These are phyloP conservation scores for Rhodofomes roseus DNA, from an alignment of 1,284 basidiomycete genomes.

Conservation along the genomic window DNA sequence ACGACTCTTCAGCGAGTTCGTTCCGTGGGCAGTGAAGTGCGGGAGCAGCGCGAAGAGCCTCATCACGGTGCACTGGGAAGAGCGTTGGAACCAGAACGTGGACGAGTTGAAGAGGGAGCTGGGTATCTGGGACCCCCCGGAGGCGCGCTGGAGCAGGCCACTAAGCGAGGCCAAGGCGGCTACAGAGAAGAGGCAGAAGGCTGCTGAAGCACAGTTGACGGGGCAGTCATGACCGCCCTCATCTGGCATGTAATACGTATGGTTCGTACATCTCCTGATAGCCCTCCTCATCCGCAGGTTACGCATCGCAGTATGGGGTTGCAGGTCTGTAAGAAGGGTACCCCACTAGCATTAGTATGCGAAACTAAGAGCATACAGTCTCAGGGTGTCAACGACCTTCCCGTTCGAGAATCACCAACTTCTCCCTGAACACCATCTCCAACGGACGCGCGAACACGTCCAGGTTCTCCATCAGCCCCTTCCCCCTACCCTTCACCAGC, in stretches of 20 bases:
- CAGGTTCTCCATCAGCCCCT: constrained; percentile 24
- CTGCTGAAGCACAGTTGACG: constrained; percentile 5
- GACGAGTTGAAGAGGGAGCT: constrained; percentile 79
- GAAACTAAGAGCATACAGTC: too few species aligned
- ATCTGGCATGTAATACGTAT: too few species aligned
- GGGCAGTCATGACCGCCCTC: neutral
- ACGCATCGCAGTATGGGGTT: too few species aligned
- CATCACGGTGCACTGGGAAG: constrained; percentile 95
- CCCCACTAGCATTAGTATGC: too few species aligned
- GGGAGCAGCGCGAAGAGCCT: constrained; percentile 74
- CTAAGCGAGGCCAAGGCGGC: constrained; percentile 51
- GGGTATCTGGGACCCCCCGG: constrained; percentile 79
- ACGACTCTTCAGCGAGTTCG: constrained; percentile 72
- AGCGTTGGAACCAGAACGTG: constrained; percentile 85
- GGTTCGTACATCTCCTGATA: too few species aligned
- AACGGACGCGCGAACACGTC: constrained; percentile 20
- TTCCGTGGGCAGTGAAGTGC: constrained; percentile 87
- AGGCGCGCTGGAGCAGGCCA: constrained; percentile 59
- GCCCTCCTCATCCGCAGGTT: too few species aligned
- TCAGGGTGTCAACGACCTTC: neutral
- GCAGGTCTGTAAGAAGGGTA: too few species aligned
- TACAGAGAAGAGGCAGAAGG: constrained; percentile 23
- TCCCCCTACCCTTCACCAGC: constrained; percentile 14
- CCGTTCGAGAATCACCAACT: constrained; percentile 50
- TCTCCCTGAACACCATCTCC: constrained; percentile 39